Evolutionary conservation across 2,329 filamentous ascomycete genomes (phyloP), one percentile per base, ranked within the genome.

Genomic region (Teratosphaeria zuluensis): DNA sequence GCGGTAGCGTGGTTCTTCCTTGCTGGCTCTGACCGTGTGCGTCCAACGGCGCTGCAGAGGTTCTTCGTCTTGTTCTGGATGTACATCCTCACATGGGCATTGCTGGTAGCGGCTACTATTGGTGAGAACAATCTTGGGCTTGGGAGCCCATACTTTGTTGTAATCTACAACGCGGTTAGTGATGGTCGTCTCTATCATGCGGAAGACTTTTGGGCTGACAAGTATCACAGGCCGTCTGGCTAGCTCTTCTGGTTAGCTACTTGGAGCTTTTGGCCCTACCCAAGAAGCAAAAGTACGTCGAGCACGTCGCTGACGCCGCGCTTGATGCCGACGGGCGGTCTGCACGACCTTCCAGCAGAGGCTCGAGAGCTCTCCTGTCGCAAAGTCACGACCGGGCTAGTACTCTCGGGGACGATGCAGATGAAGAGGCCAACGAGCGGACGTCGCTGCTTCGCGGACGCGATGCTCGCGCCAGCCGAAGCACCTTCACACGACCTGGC

Each of bases 11-110:
- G 92, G 92, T 86, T 90, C 63, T 79, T 95, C 38, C 85, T 90
- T 66, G 83, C 87, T 19, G 86, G 89, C 1, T 88, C 90, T 16
- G 87, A 91, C 68, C 88, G 86, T 61, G 83, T 88, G 54, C 83
- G 92, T 14, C 92, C 94, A 1, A 94, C 89, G 19, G 92, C 92
- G 3, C 82, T 97, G 6, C 89, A 95, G 59, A 83, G 92, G 21
- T 82, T 86, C 4, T 96, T 94, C 72, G 81, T 84, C 55, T 79
- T 92, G 52, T 81, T 95, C 9, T 97, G 94, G 92, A 79, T 96
- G 53, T 96, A 92, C 70, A 70, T 83, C 33, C 72, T 90, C 0
- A 83, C 84, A 46, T 97, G 92, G 86, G 74, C 82, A 1, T 66
- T 89, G 48, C 80, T 96, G 58, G 83, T 95, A 14, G 77, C 81